These are phyloP conservation scores for Phytophthora fragariaefolia DNA, from an alignment of 352 stramenopile species.

Conservation along the genomic window DNA sequence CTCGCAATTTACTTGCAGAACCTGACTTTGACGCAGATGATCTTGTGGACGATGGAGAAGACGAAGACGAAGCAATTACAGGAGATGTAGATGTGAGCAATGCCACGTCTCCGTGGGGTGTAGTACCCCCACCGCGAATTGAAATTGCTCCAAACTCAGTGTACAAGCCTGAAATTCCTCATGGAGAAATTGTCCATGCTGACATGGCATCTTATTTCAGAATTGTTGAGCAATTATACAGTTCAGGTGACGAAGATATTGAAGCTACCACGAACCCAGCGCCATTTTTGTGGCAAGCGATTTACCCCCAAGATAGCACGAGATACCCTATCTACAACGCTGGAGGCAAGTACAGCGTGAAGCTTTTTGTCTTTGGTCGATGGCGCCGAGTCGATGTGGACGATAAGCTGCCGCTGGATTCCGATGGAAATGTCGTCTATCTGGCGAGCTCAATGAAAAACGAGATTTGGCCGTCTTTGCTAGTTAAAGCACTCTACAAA, in stretches of 20 bases:
- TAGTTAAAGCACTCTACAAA: constrained; percentile 82
- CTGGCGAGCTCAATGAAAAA: constrained; percentile 62
- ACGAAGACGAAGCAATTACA: constrained; percentile 51
- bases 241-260: constrained; percentile 16
- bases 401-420: constrained; percentile 68
- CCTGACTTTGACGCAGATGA: constrained; percentile 69
- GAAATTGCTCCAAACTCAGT: constrained; percentile 62
- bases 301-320: constrained; percentile 69
- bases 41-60: constrained; percentile 73
- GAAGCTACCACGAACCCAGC: not conserved
- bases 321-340: constrained; percentile 66
- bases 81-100: constrained; percentile 31
- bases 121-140: constrained; percentile 59
- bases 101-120: constrained; percentile 55
- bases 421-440: constrained; percentile 54
- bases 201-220: constrained; percentile 76
- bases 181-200: constrained; percentile 70
- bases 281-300: constrained; percentile 74
- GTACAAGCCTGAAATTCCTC: constrained; percentile 60
- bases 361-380: constrained; percentile 71
- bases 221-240: constrained; percentile 65
- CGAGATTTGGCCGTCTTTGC: constrained; percentile 73
- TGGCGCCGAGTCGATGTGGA: constrained; percentile 80
- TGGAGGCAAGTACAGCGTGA: constrained; percentile 79
- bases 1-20: constrained; percentile 55